A percentile compares a stretch with the other conserved stretches of the same genome.
These are phyloP conservation scores for Anethum foeniculum DNA, from an alignment of 140 eudicot species.

Conservation along the genomic window DNA sequence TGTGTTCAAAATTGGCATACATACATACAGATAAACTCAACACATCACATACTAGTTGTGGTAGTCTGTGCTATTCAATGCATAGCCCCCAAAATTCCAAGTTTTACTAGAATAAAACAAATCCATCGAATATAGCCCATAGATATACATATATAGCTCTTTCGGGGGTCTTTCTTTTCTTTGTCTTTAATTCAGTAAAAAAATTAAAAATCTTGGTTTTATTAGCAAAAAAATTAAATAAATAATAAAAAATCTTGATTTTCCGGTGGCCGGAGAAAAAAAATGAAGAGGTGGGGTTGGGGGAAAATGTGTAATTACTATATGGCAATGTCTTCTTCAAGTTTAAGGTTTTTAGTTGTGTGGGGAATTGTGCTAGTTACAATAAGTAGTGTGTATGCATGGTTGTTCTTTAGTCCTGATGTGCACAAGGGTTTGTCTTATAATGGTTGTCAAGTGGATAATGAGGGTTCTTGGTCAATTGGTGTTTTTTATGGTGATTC, in stretches of 20 bases:
- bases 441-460: conserved; percentile 63
- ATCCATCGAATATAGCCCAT: background rate
- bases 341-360: conserved; percentile 24
- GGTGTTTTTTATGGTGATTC: conserved; percentile 84
- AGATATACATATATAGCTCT: background rate
- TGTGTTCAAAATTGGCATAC: background rate
- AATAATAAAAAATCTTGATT: background rate
- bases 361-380: conserved; percentile 24
- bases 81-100: background rate
- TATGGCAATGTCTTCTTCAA: conserved; percentile 15
- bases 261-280: background rate
- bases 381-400: conserved; percentile 29
- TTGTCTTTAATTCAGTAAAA: background rate
- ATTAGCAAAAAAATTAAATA: background rate
- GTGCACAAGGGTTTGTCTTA: conserved; percentile 19
- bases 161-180: background rate
- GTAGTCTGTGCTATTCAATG: background rate
- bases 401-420: conserved; percentile 31
- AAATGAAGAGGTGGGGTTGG: background rate
- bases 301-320: background rate
- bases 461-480: conserved; percentile 86
- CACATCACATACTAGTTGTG: background rate
- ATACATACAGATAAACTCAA: background rate
- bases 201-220: background rate
- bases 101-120: background rate